Base-by-base conservation (phyloP, 1,139 yeast species). In the Candida pseudocylindracea region DNA sequence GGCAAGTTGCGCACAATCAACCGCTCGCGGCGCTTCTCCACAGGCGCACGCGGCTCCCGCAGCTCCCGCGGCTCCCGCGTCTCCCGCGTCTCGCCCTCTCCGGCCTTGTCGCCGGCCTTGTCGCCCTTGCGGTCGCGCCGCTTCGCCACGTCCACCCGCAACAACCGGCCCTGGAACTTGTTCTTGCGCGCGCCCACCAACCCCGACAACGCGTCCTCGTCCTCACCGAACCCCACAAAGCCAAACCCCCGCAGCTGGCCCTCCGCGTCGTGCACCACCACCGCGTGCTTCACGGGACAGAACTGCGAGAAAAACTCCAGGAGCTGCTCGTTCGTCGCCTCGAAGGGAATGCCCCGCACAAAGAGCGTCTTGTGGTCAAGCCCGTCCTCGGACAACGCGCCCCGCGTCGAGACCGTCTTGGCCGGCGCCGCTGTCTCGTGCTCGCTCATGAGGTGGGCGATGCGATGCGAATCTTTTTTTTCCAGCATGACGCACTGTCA, bases 281-380 rank as follows among this genome's bases (percentile, higher is more conserved):
- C 91, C 4, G 96, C 93, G 53, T 88, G 98, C 53, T 76, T 83
- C 10, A 88, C 92, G 4, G 98, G 98, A 1, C 81, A 91, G 51
- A 83, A 75, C 40, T 81, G 81, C 1, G 96, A 76, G 47, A 88
- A 88, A 53, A 63, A 81, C 42, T 75, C 79, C 1, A 88, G 65
- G 33, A 83, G 60, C 43, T 81, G 73, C 37, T 81, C 93, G 24
- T 74, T 68, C 1, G 91, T 75, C 7, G 85, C 92, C 34, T 69
- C 75, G 38, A 62, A 58, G 2, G 96, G 96, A 33, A 88, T 60
- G 5, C 83, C 64, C 38, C 95, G 66, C 27, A 88, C 91, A 49
- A 85, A 88, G 29, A 88, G 59, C 3, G 88, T 75, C 46, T 67
- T 70, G 46, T 68, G 57, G 40, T 67, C 74, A 38, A 67, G 26